Base-by-base conservation (phyloP, 306 rosid genomes). In the Casuarina equisetifolia region DNA sequence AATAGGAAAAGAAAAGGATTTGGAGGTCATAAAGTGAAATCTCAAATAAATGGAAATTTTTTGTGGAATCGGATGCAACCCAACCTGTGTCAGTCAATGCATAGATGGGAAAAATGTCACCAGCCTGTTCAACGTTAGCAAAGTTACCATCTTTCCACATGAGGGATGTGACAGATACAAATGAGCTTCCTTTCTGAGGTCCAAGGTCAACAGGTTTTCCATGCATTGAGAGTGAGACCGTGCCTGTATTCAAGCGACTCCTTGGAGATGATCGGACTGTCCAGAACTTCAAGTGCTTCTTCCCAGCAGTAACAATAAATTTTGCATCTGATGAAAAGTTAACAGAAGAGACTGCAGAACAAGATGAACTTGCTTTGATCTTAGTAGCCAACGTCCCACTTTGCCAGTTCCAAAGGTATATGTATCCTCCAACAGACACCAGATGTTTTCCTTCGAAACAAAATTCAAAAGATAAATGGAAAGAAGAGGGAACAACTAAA, bases 251-350 rank as follows among this genome's bases (percentile, higher is more conserved):
- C 77, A 79, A 70, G 40, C 79, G 87, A 78, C 83, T 81, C 76
- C 78, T 87, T 73, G 87, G 85, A 68, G 89, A 83, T 80, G 91
- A 80, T 77, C 83, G 80, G 81, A 90, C 76, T n/a, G 69, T 70
- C 97, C 97, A 91, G 81, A 91, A 83, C 72, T 90, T 91, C 81
- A 89, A 84, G 83, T 91, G 94, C 79, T 87, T 91, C 78, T 85
- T 85, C 77, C 97, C 90, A 82, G 90, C 86, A 85, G 94, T 92
- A 73, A 86, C 73, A 68, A 92, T 79, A 70, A 81, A 59, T 73
- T 91, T 88, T 70, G 88, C 87, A 86, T 88, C 90, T 25, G 86
- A 76, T 32, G 97, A 90, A 82, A 91, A 91, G 78, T 84, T 77
- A 55, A 91, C 91, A 75, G 84, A 88, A 51, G 91, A 83, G 79